Evolutionary conservation across 139 green algal species (phyloP).

Genomic region (Haematococcus sp.): DNA sequence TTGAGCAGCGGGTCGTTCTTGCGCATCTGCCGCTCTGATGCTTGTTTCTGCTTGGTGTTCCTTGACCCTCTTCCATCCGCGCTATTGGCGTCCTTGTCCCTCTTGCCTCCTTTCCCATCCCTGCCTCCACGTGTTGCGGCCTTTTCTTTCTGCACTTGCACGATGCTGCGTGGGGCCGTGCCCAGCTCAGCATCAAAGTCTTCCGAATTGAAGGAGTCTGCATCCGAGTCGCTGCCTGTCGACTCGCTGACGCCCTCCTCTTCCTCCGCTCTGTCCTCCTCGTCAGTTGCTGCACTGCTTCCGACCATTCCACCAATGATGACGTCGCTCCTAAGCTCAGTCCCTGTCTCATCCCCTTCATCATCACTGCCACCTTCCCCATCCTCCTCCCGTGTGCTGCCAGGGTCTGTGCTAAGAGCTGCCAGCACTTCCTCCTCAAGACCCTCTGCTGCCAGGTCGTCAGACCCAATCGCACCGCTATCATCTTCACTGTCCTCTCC

Average conservation of each 20-base stretch:
- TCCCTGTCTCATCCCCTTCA: neutral
- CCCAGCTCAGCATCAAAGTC: too few species aligned
- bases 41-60: conserved; percentile 12
- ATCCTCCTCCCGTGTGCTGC: neutral
- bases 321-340: neutral
- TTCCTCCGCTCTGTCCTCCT: neutral
- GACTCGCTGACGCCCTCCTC: too few species aligned
- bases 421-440: neutral
- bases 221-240: too few species aligned
- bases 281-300: neutral
- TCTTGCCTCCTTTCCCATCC: neutral
- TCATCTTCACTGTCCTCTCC: conserved; percentile 1
- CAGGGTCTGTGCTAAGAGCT: too few species aligned
- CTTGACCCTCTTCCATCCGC: conserved; percentile 11
- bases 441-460: neutral
- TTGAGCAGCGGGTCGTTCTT: conserved; percentile 21
- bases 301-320: neutral
- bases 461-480: conserved; percentile 4
- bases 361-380: neutral
- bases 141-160: conserved; percentile 1
- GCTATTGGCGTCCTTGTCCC: neutral
- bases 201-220: too few species aligned
- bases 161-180: too few species aligned
- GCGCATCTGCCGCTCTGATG: conserved; percentile 24
- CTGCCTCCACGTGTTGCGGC: neutral